A percentile compares a stretch with the other conserved stretches of the same genome.
These are phyloP conservation scores for Claviceps fusiformis DNA, from an alignment of 2,329 filamentous ascomycete genomes.

Conservation along the genomic window DNA sequence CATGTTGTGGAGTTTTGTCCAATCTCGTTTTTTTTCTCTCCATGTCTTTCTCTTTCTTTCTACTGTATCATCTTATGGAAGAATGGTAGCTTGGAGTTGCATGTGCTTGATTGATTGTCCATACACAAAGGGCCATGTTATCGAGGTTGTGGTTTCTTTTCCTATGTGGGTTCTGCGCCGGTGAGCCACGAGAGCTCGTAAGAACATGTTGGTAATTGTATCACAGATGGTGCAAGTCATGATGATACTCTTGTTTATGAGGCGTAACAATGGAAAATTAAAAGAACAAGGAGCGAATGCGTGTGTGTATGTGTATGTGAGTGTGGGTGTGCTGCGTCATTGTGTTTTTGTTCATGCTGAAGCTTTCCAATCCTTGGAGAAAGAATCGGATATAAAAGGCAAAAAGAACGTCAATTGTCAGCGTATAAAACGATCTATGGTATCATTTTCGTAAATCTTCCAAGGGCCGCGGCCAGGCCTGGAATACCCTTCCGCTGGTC, in stretches of 20 bases:
- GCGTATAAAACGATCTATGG: constrained; percentile 10
- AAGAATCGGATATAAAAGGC: neutral
- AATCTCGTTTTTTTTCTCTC: neutral
- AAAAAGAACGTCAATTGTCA: neutral
- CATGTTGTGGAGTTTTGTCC: neutral
- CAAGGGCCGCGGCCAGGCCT: constrained; percentile 7
- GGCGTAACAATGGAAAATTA: neutral
- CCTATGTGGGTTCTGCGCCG: neutral
- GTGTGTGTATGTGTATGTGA: neutral
- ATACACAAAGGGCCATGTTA: neutral
- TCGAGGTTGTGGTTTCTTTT: neutral
- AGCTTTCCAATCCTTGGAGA: neutral
- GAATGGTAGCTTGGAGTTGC: neutral
- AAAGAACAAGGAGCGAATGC: neutral
- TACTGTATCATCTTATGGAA: neutral
- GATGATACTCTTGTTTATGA: neutral
- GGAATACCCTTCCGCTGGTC: neutral
- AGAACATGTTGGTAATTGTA: neutral
- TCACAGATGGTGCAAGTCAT: neutral
- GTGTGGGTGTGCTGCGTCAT: neutral
- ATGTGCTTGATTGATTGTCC: neutral
- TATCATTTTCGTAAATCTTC: constrained; percentile 13
- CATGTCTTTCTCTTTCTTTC: neutral
- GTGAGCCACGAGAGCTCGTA: neutral
- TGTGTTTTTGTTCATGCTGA: neutral